These are phyloP conservation scores for Phytophthora sansomeana DNA, from an alignment of 352 stramenopile species.

Conservation along the genomic window DNA sequence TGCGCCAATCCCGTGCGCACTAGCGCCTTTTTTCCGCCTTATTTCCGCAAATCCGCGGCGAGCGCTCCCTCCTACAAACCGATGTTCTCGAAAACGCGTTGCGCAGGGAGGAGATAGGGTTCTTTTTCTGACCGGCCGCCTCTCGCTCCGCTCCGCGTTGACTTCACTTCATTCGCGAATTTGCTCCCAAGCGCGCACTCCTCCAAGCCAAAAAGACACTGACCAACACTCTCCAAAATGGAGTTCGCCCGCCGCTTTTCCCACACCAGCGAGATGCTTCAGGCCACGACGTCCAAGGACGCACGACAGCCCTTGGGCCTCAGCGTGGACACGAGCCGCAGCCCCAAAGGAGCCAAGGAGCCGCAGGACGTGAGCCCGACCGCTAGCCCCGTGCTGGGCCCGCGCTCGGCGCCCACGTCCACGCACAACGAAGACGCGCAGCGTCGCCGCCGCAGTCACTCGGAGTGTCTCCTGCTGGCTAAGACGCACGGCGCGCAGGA, in stretches of 20 bases:
- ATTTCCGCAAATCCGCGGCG: slow-evolving; percentile 20
- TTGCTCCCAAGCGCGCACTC: slow-evolving; percentile 31
- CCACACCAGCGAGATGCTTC: slow-evolving; percentile 45
- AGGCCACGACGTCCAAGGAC: slow-evolving; percentile 31
- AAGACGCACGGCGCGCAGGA: slow-evolving; percentile 62
- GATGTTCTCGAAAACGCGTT: slow-evolving; percentile 35
- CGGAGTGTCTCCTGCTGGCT: slow-evolving; percentile 80
- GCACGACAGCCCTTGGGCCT: slow-evolving; percentile 38
- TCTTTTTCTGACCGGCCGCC: slow-evolving; percentile 32
- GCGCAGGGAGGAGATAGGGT: slow-evolving; percentile 9
- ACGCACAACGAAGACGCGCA: slow-evolving; percentile 45
- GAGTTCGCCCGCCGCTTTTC: slow-evolving; percentile 52
- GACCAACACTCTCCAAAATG: slow-evolving; percentile 33
- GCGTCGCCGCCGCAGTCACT: slow-evolving; percentile 77
- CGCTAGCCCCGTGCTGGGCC: slow-evolving; percentile 26
- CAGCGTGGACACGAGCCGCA: slow-evolving; percentile 63
- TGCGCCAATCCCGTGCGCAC: slow-evolving; percentile 33
- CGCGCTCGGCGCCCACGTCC: slow-evolving; percentile 42
- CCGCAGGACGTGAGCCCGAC: slow-evolving; percentile 27
- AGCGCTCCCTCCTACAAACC: not conserved
- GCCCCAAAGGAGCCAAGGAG: slow-evolving; percentile 33
- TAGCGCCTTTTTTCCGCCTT: not conserved
- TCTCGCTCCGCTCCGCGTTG: slow-evolving; percentile 14
- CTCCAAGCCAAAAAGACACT: slow-evolving; percentile 20
- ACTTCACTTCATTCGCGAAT: slow-evolving; percentile 46